These are phyloP conservation scores for Hermanozyma aechmeae DNA, from an alignment of 805 yeast species.

Conservation along the genomic window DNA sequence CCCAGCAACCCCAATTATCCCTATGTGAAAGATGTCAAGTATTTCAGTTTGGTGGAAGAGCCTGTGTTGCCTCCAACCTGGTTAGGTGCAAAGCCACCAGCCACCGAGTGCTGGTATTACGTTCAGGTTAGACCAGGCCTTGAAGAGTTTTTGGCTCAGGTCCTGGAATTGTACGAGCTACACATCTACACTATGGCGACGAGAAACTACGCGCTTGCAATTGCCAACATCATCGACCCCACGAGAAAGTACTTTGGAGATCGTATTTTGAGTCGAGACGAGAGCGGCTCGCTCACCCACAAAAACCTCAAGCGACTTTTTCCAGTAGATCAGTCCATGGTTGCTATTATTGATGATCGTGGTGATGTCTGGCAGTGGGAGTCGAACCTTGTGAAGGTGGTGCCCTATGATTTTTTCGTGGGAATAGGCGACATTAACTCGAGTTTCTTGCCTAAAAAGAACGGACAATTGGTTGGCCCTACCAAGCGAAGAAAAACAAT, in stretches of 20 bases:
- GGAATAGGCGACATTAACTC: constrained; percentile 97
- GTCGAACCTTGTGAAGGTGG: constrained; percentile 79
- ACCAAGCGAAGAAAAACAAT: constrained; percentile 50
- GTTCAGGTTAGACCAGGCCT: constrained; percentile 90
- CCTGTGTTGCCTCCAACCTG: constrained; percentile 47
- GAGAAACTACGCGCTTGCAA: constrained; percentile 80
- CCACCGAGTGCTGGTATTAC: constrained; percentile 74
- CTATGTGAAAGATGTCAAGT: constrained; percentile 71
- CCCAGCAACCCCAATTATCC: constrained; percentile 77
- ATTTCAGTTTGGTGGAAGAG: constrained; percentile 75
- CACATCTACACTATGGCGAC: constrained; percentile 99
- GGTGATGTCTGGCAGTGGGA: constrained; percentile 99
- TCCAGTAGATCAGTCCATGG: constrained; percentile 96
- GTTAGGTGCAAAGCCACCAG: constrained; percentile 51
- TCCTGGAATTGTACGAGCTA: constrained; percentile 66
- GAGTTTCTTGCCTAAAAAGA: constrained; percentile 79
- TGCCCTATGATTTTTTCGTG: constrained; percentile 92
- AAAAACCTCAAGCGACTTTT: constrained; percentile 81
- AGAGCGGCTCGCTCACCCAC: constrained; percentile 85
- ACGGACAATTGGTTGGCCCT: constrained; percentile 48
- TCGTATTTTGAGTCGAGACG: constrained; percentile 85
- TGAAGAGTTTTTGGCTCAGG: constrained; percentile 54
- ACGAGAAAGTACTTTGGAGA: constrained; percentile 81
- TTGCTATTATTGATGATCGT: constrained; percentile 90
- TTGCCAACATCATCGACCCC: constrained; percentile 89